Evolutionary conservation across 2,329 filamentous ascomycete genomes (phyloP), one percentile per base, ranked within the genome.

Genomic region (Aspergillus alliaceus): DNA sequence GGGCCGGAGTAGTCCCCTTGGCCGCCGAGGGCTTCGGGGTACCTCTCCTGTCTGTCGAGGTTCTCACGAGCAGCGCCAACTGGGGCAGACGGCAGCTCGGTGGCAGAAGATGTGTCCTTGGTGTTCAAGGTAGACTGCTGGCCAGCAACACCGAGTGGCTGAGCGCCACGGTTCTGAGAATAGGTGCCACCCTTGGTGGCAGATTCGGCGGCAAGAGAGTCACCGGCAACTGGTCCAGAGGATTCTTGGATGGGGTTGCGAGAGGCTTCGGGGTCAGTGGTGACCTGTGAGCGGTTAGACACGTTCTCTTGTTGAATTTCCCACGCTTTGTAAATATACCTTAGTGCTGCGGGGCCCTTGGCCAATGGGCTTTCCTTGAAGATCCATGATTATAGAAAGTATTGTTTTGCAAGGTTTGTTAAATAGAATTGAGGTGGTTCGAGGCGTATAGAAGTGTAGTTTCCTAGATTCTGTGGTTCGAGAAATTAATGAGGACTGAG

Each of bases 121-220:
- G 76, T 87, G 71, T 81, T 82, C 51, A 83, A 77, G 20, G 80
- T 87, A 32, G 80, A 84, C 47, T 80, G 79, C n/a, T 66, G 64
- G 40, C 82, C 82, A 8, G 77, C 75, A 50, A 86, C 82, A 14
- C 74, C 70, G 31, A 77, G 76, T 6, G 79, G 78, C 39, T 80
- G 77, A 18, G 80, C 79, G 59, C 82, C 78, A 24, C 80, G 77
- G 74, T 90, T 90, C 56, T 81, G 72, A 39, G 82, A 77, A 66
- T 90, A 91, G 12, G 72, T 77, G 62, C 89, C 90, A 56, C 81
- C 81, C 22, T 77, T 64, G 47, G 79, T 76, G 58, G 85, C 75
- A 0, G 90, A 95, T 67, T 93, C 87, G 57, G 86, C 88, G 11
- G 91, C 91, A 5, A 96, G 85, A 6, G 90, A 93, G 74, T 89